Evolutionary conservation across 2,329 filamentous ascomycete genomes (phyloP).

Genomic region (Trichoderma atrobrunneum): DNA sequence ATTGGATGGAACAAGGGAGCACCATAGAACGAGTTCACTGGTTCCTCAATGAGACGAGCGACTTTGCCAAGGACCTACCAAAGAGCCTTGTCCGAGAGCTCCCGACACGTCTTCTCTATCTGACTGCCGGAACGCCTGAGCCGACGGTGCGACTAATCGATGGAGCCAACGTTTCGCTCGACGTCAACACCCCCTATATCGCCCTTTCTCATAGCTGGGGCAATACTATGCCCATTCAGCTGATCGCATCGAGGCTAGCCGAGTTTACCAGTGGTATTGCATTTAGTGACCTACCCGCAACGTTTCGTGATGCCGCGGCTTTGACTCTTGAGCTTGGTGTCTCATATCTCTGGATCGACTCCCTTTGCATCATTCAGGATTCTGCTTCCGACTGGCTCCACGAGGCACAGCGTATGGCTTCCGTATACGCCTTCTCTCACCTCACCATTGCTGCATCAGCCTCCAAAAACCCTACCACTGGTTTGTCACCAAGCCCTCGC

Average conservation of each 20-base stretch:
- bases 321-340: neutral
- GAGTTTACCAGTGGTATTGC: neutral
- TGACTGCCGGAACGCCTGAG: neutral
- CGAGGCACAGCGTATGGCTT: constrained; percentile 7
- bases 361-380: constrained; percentile 5
- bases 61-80: neutral
- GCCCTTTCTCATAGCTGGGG: constrained; percentile 7
- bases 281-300: neutral
- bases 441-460: constrained; percentile 8
- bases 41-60: neutral
- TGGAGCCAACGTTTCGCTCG: neutral
- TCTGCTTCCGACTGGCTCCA: constrained; percentile 6
- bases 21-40: neutral
- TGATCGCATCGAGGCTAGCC: neutral
- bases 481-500: neutral
- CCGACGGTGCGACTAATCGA: neutral
- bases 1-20: neutral
- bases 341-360: constrained; percentile 6
- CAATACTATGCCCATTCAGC: constrained; percentile 1
- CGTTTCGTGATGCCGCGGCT: neutral
- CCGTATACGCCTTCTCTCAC: neutral
- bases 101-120: neutral
- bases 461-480: neutral
- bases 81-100: neutral
- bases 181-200: neutral